Evolutionary conservation across 75 land plant genomes (phyloP).

Genomic region (Picea sitchensis): DNA sequence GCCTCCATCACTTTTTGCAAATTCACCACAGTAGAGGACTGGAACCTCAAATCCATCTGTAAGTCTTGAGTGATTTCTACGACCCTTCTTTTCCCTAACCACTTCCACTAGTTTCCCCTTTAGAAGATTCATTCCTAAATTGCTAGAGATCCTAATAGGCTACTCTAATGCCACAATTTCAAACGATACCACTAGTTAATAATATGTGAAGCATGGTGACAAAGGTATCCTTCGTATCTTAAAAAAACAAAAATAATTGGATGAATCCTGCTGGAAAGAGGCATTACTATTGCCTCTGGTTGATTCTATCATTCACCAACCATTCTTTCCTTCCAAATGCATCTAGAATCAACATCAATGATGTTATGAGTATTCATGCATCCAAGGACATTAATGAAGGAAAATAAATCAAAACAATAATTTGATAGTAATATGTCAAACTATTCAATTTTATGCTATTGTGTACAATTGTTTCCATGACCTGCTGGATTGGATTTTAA

Average conservation of each 20-base stretch:
- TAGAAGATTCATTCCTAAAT: neutral
- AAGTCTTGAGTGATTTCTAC: no score
- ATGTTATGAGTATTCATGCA: neutral
- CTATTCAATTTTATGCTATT: no score
- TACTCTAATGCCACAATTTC: no score
- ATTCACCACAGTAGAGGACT: no score
- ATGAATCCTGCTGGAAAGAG: neutral
- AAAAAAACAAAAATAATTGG: neutral
- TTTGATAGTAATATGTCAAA: no score
- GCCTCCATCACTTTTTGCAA: no score
- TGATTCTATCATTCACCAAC: neutral
- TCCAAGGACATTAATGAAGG: neutral
- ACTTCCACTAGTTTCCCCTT: neutral
- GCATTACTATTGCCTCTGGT: neutral
- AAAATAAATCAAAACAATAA: neutral
- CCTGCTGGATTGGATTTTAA: no score
- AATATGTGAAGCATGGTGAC: neutral
- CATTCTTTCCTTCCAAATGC: slow-evolving; percentile 9
- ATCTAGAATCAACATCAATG: neutral
- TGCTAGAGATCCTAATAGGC: neutral
- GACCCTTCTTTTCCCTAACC: neutral
- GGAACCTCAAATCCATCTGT: no score
- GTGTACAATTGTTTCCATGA: no score
- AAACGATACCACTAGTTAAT: neutral
- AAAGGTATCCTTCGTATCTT: neutral